Evolutionary conservation across 2,329 filamentous ascomycete genomes (phyloP), one percentile per base, ranked within the genome.

Genomic region (Boeremia exigua): DNA sequence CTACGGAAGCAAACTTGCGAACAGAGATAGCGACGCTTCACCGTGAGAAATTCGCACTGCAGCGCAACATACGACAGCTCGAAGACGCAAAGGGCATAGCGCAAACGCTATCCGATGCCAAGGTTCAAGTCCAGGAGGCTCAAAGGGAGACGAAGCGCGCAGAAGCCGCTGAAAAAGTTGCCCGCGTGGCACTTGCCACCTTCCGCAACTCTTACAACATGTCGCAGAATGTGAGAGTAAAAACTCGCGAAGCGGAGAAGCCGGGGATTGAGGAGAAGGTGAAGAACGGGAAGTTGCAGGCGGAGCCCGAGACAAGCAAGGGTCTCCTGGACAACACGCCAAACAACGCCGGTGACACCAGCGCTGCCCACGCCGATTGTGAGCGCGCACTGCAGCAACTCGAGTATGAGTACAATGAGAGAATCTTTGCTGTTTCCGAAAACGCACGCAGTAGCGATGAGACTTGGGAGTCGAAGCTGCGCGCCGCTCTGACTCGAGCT

Each of bases 71-170:
- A 12, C 27, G 9, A 4, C 14, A 33, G 3, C 23, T 28, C 25
- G 39, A 46, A 10, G 40, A 46, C 19, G 39, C 39, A 19, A 49
- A 45, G 23, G 39, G 45, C 11, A 11, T 43, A 34, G 50, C 50
- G 30, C 43, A 15, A 11, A 25, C 32, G 15, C 30, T 30, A 29
- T 28, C 15, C 4, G 30, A 29, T 5, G 49, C 49, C 33, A 54
- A 49, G 40, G 27, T 32, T 1, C 25, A 38, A 25, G 11, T 45
- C 8, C 32, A 51, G 32, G 45, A 44, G 17, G 33, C 46, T 39
- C 7, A 55, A 45, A 49, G 39, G 40, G 45, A 49, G 28, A 17
- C 15, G 34, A 38, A 45, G 40, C 52, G 52, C 45, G 46, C 52
- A 6, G 39, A 49, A 40, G 17, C 40, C 9, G 52, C 52, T 39